Percentiles rank a stretch among this genome's conserved stretches.
Evolutionary conservation across 2,329 filamentous ascomycete genomes (phyloP).

Genomic region (Pseudogymnoascus sp.): DNA sequence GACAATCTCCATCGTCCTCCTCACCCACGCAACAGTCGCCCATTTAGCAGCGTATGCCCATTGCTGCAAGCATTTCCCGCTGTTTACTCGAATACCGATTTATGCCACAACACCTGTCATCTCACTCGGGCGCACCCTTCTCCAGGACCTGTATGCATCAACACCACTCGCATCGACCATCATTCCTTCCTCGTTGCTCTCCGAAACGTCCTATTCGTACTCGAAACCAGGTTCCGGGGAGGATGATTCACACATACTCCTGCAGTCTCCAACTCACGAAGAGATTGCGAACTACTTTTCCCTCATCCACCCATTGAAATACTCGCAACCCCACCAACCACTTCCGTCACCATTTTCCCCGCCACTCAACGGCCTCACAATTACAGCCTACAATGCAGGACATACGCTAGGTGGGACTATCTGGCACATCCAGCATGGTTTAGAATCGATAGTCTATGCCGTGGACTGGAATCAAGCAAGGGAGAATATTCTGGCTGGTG

Average conservation of each 20-base stretch:
- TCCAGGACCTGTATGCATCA: slow-evolving; percentile 88
- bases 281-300: slow-evolving; percentile 93
- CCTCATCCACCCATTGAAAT: slow-evolving; percentile 85
- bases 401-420: slow-evolving; percentile 95
- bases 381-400: slow-evolving; percentile 94
- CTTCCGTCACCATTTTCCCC: slow-evolving; percentile 81
- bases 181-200: slow-evolving; percentile 67
- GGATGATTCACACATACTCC: slow-evolving; percentile 46
- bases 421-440: slow-evolving; percentile 95
- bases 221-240: slow-evolving; percentile 43
- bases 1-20: slow-evolving; percentile 84
- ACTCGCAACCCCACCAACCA: slow-evolving; percentile 92
- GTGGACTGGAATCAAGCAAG: slow-evolving; percentile 98
- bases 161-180: slow-evolving; percentile 82
- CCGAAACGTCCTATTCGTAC: slow-evolving; percentile 53
- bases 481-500: slow-evolving; percentile 89
- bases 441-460: slow-evolving; percentile 95
- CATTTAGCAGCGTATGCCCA: slow-evolving; percentile 93
- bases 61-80: slow-evolving; percentile 92
- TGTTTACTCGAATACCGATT: slow-evolving; percentile 85
- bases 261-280: slow-evolving; percentile 68
- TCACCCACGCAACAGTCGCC: slow-evolving; percentile 87
- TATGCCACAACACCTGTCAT: slow-evolving; percentile 94
- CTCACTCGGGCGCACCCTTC: slow-evolving; percentile 79
- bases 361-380: slow-evolving; percentile 80